Conservation (phyloP, 306 rosid genomes). For the Carpinus fangiana region DNA sequence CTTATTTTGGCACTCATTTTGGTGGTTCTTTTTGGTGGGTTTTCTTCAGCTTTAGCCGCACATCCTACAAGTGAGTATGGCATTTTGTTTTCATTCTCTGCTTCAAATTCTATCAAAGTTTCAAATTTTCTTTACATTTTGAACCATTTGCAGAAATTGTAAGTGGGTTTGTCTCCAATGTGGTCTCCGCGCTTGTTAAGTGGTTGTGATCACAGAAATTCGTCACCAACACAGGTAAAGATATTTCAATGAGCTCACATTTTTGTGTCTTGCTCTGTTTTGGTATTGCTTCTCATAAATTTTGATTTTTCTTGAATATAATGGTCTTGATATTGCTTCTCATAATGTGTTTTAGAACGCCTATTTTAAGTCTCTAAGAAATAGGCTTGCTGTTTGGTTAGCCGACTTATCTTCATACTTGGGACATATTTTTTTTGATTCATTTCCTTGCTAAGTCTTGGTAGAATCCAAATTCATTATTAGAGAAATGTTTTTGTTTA, state of each 20-base stretch:
- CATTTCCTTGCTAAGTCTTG: conserved; percentile 32
- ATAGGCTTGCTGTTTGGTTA: conserved; percentile 25
- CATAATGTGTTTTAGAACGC: conserved; percentile 10
- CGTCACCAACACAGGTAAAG: conserved; percentile 60
- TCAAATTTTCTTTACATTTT: conserved; percentile 19
- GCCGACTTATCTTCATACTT: conserved; percentile 35
- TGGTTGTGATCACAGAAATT: conserved; percentile 88
- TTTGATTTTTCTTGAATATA: conserved; percentile 18
- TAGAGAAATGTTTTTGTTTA: conserved; percentile 48
- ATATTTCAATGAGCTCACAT: conserved; percentile 21
- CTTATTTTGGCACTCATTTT: conserved; percentile 44
- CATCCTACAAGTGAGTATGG: conserved; percentile 78
- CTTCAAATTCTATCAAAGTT: conserved; percentile 18
- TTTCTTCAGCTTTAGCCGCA: conserved; percentile 70
- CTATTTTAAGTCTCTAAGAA: conserved; percentile 26
- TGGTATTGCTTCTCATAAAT: neutral
- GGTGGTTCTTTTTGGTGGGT: too few relatives aligned
- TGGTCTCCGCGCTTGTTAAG: conserved; percentile 76
- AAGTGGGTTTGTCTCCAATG: conserved; percentile 78
- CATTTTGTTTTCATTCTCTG: neutral
- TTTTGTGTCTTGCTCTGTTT: conserved; percentile 14
- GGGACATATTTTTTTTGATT: conserved; percentile 42
- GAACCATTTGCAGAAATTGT: conserved; percentile 60
- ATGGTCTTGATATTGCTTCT: conserved; percentile 18
- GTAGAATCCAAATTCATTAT: conserved; percentile 10